Base-by-base conservation (phyloP, 73 alveolate genomes). In the Stentor coeruleus region DNA sequence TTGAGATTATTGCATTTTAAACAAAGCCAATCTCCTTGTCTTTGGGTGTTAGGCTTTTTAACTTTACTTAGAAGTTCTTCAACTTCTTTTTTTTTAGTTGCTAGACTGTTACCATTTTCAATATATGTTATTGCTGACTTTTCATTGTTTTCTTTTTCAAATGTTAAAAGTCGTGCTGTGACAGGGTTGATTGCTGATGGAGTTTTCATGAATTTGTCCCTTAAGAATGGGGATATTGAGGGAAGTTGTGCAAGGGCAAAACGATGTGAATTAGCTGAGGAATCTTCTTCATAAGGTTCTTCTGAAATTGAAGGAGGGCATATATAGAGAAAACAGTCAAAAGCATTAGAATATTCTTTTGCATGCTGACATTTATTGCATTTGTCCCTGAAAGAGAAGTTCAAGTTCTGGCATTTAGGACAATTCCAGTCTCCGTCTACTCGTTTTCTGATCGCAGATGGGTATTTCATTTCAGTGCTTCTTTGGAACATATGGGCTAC, bases 21-120 rank as follows among this genome's bases (percentile, higher is more conserved):
- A 40, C 83, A 75, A 66, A 75, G n/a, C 83, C 83, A 75, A 75
- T 75, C 83, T 20, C 83, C 83, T 14, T 28, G 11, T 75, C 66
- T 75, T 2, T 28, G 20, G 20, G 59, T 75, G 3, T 38, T 75
- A 0, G 59, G 59, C 38, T 39, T 75, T 31, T 66, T 66, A 11
- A 66, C 79, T 33, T 33, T 31, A 1, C n/a, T 20, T 26, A 66
- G 37, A 33, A 66, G n/a, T 49, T 49, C 28, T 11, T 6, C n/a
- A n/a, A n/a, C n/a, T n/a, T n/a, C n/a, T n/a, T n/a, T n/a, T n/a
- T n/a, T n/a, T n/a, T n/a, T n/a, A n/a, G n/a, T n/a, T n/a, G n/a
- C n/a, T n/a, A n/a, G n/a, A n/a, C n/a, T n/a, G n/a, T n/a, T n/a
- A n/a, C n/a, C n/a, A n/a, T n/a, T n/a, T n/a, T n/a, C n/a, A n/a